Conservation (phyloP, 2,329 filamentous ascomycete genomes). For the Colletotrichum australisinense region DNA sequence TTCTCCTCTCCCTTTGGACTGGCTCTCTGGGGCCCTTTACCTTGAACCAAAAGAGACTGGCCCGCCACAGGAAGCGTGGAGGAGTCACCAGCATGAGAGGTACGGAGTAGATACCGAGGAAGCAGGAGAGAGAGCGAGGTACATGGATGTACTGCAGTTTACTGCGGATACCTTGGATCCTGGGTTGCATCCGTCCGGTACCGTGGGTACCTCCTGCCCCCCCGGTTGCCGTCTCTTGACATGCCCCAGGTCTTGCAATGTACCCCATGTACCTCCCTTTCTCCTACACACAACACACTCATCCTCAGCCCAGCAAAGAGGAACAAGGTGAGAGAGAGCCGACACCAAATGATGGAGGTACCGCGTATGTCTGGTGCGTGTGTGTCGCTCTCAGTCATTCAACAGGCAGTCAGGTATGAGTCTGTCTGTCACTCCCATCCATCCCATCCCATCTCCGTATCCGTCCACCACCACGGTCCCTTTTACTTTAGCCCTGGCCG, state of each 20-base stretch:
- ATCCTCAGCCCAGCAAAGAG: neutral
- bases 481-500: slow-evolving; percentile 39
- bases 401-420: neutral
- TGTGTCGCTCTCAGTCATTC: slow-evolving; percentile 16
- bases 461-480: slow-evolving; percentile 42
- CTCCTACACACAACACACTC: neutral
- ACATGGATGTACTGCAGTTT: neutral
- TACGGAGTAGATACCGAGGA: neutral
- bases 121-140: neutral
- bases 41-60: neutral
- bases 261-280: slow-evolving; percentile 26
- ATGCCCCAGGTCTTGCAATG: slow-evolving; percentile 22
- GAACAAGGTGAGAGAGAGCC: neutral
- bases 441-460: slow-evolving; percentile 36
- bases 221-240: slow-evolving; percentile 16
- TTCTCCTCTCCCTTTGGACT: neutral
- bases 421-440: slow-evolving; percentile 29
- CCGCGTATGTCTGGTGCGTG: neutral
- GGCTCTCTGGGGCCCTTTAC: neutral
- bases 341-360: too few species aligned
- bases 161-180: slow-evolving; percentile 10
- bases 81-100: neutral
- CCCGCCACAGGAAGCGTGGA: neutral
- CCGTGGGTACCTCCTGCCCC: slow-evolving; percentile 27
- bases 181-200: slow-evolving; percentile 33